Percentiles rank a stretch among this genome's conserved stretches.
phyloP scores from a whole-genome alignment of 1,139 yeast genomes.

The Candida sanyaensis region DNA sequence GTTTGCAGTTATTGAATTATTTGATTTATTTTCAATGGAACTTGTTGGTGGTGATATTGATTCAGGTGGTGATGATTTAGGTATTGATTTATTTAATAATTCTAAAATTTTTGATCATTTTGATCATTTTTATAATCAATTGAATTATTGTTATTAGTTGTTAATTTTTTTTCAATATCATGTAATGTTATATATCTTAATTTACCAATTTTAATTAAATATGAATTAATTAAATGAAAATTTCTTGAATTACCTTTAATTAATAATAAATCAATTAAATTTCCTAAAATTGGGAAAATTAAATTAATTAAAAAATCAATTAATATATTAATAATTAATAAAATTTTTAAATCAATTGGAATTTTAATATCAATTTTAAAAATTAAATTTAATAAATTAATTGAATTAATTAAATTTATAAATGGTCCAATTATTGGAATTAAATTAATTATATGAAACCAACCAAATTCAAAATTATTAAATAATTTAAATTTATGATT shows the following conservation, averaged over 20 bases:
- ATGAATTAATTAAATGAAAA: constrained; percentile 13
- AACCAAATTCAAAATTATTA: constrained; percentile 44
- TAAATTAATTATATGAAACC: constrained; percentile 39
- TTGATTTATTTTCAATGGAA: no score
- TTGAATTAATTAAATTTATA: constrained; percentile 40
- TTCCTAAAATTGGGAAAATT: constrained; percentile 71
- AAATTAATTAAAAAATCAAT: constrained; percentile 56
- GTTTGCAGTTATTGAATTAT: no score
- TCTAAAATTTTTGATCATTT: no score
- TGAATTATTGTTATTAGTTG: no score
- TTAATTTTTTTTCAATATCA: no score
- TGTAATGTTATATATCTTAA: no score
- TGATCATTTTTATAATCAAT: no score
- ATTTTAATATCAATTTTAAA: constrained; percentile 43
- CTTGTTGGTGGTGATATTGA: no score
- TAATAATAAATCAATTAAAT: constrained; percentile 59
- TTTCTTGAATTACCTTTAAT: constrained; percentile 74
- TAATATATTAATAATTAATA: constrained; percentile 38
- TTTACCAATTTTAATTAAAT: no score
- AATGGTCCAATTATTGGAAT: constrained; percentile 42
- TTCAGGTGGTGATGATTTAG: no score
- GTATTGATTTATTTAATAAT: no score
- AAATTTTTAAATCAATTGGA: constrained; percentile 41
- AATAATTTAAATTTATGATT: constrained; percentile 41
- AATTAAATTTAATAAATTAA: constrained; percentile 31